Conservation (phyloP, 2,329 filamentous ascomycete genomes). For the Drechslerella coelobrocha region DNA sequence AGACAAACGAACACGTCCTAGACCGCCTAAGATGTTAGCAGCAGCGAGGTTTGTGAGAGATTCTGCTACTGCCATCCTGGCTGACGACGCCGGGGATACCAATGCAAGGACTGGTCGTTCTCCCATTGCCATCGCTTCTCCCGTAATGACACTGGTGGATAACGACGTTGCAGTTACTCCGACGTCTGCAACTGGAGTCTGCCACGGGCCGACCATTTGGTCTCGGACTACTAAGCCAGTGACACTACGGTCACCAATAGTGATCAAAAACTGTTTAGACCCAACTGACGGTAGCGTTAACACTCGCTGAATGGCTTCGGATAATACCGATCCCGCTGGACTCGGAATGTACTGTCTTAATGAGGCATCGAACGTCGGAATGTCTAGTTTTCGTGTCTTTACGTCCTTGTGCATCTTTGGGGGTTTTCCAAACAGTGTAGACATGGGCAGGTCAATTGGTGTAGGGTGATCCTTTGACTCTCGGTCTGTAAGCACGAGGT, state of each 20-base stretch:
- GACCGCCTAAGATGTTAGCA: conserved; percentile 73
- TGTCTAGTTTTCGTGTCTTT: conserved; percentile 70
- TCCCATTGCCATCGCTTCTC: conserved; percentile 98
- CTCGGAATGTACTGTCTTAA: conserved; percentile 72
- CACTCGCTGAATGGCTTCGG: conserved; percentile 79
- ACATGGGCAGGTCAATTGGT: conserved; percentile 89
- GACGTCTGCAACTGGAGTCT: conserved; percentile 90
- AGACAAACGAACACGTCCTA: conserved; percentile 83
- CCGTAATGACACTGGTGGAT: conserved; percentile 73
- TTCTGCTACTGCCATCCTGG: conserved; percentile 95
- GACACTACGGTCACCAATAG: conserved; percentile 90
- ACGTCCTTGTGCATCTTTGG: conserved; percentile 81
- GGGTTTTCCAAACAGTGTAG: conserved; percentile 83
- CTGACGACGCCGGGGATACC: conserved; percentile 86
- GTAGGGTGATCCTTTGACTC: conserved; percentile 76
- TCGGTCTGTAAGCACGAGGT: conserved; percentile 79
- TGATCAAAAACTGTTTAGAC: conserved; percentile 97
- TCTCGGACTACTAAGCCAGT: conserved; percentile 87
- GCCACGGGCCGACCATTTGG: conserved; percentile 97
- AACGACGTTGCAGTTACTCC: conserved; percentile 88
- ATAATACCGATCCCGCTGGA: conserved; percentile 63
- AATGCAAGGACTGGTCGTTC: conserved; percentile 88
- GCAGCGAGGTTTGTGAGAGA: conserved; percentile 92
- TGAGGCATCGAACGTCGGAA: conserved; percentile 77
- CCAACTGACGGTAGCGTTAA: conserved; percentile 86